phyloP scores from a whole-genome alignment of 306 rosid genomes.

The Gastrolobium villosum region DNA sequence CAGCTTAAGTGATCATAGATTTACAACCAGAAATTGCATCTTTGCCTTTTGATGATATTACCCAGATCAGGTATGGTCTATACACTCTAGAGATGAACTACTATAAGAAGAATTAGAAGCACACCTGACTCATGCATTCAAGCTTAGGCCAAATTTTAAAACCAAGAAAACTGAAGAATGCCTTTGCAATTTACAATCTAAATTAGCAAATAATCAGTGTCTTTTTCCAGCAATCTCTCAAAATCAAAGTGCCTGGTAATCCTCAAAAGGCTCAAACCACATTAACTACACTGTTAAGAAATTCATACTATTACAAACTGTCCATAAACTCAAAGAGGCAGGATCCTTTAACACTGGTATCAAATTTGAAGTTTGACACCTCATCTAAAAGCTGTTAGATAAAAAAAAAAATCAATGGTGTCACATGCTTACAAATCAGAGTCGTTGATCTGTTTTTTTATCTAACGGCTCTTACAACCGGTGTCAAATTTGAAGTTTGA shows the following conservation, averaged over 20 bases:
- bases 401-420: too few relatives aligned
- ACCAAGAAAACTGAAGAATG: neutral
- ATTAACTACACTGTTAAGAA: neutral
- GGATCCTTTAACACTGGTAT: too few relatives aligned
- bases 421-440: too few relatives aligned
- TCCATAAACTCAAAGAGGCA: neutral
- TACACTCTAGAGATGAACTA: neutral
- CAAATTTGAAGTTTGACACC: too few relatives aligned
- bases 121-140: neutral
- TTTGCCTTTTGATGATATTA: neutral
- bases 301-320: neutral
- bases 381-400: too few relatives aligned
- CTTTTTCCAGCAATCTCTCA: neutral
- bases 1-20: neutral
- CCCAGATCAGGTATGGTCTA: neutral
- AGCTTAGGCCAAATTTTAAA: neutral
- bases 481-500: too few relatives aligned
- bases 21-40: neutral
- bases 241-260: constrained; percentile 4
- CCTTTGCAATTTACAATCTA: neutral
- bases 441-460: too few relatives aligned
- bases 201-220: neutral
- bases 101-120: neutral
- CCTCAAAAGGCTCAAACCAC: constrained; percentile 5
- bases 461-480: too few relatives aligned